A percentile compares a stretch with the other conserved stretches of the same genome.
These are phyloP conservation scores for Macrolepiota dolichaula DNA, from an alignment of 768 basidiomycete species.

Conservation along the genomic window DNA sequence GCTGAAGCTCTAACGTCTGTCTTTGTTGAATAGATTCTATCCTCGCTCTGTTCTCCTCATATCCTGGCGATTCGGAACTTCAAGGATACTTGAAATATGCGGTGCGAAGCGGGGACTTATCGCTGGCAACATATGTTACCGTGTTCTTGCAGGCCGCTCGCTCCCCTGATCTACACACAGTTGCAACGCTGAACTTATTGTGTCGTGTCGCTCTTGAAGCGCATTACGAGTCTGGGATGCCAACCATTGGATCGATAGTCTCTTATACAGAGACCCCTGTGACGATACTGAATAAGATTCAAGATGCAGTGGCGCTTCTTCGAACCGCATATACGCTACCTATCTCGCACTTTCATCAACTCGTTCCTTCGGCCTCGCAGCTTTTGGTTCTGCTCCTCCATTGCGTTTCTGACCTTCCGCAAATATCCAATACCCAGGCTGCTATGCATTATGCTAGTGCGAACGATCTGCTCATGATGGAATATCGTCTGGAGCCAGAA, in stretches of 20 bases:
- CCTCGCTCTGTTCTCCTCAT: constrained; percentile 59
- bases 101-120: constrained; percentile 51
- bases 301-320: constrained; percentile 59
- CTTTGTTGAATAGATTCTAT: constrained; percentile 53
- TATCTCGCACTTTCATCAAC: constrained; percentile 59
- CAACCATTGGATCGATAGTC: constrained; percentile 53
- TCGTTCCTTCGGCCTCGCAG: constrained; percentile 58
- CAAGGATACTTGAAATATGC: constrained; percentile 62
- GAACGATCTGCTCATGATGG: constrained; percentile 46
- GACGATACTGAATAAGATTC: constrained; percentile 48
- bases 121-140: constrained; percentile 56
- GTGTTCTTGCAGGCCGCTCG: constrained; percentile 67
- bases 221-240: constrained; percentile 56
- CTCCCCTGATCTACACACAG: constrained; percentile 59
- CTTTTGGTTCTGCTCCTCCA: constrained; percentile 61
- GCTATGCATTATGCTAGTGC: constrained; percentile 46
- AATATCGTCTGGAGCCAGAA: constrained; percentile 46
- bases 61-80: constrained; percentile 69
- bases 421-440: constrained; percentile 60
- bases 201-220: constrained; percentile 63
- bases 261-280: constrained; percentile 46
- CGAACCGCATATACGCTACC: constrained; percentile 53
- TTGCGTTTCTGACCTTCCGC: constrained; percentile 57
- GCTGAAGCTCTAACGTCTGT: not conserved
- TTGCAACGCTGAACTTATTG: constrained; percentile 66